Percentiles rank a stretch among this genome's conserved stretches.
Conservation (phyloP, 768 basidiomycete species). For the Tephrocybe sp. region DNA sequence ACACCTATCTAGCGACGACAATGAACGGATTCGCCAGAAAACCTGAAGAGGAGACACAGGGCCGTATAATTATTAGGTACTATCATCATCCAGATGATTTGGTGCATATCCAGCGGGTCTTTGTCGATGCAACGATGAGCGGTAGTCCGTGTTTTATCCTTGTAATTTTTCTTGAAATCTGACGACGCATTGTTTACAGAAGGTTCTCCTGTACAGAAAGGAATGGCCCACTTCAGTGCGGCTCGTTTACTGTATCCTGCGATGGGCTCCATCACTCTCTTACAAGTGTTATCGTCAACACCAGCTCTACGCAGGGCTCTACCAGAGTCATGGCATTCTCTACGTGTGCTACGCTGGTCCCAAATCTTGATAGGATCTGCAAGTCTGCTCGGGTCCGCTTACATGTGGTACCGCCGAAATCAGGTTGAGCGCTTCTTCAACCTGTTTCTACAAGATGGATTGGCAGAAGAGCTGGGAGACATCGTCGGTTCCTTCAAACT, state of each 20-base stretch:
- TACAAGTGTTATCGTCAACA: not conserved
- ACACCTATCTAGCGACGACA: not conserved
- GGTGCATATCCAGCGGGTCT: conserved; percentile 4
- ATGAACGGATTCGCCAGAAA: not conserved
- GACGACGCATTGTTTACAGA: not conserved
- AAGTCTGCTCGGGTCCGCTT: not conserved
- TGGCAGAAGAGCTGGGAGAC: conserved; percentile 13
- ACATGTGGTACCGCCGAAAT: conserved; percentile 6
- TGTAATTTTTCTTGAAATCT: not conserved
- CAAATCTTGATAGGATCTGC: not conserved
- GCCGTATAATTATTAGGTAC: conserved; percentile 1
- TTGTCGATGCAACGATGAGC: conserved; percentile 12
- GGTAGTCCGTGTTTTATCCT: conserved; percentile 4
- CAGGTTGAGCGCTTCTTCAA: conserved; percentile 3
- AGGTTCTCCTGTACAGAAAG: conserved; percentile 11
- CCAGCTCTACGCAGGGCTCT: not conserved
- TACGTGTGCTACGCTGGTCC: not conserved
- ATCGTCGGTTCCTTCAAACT: conserved; percentile 9
- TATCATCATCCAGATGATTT: conserved; percentile 16
- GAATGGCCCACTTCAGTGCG: not conserved
- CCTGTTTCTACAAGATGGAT: conserved; percentile 3
- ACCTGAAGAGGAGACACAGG: not conserved
- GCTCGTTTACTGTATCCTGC: not conserved
- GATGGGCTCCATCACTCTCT: not conserved
- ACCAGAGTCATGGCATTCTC: not conserved